phyloP scores from a whole-genome alignment of 768 basidiomycete genomes.

The Coprinellus micaceus region DNA sequence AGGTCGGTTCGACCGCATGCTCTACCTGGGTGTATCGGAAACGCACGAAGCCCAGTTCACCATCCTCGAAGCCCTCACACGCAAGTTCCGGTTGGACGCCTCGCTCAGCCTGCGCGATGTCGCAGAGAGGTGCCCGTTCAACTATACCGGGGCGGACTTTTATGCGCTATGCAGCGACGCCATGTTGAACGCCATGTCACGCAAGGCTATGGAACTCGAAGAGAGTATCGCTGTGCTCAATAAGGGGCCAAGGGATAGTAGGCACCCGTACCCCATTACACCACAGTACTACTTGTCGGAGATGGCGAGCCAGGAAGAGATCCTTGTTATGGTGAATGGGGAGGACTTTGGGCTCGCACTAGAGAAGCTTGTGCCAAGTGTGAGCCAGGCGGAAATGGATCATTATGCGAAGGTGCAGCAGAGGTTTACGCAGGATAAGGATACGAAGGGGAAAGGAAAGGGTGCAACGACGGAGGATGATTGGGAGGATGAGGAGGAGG shows the following conservation, averaged over 20 bases:
- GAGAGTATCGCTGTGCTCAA: slow-evolving; percentile 61
- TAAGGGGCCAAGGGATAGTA: slow-evolving; percentile 30
- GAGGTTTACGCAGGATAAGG: slow-evolving; percentile 49
- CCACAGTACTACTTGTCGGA: slow-evolving; percentile 86
- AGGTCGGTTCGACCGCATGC: slow-evolving; percentile 92
- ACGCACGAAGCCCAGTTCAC: slow-evolving; percentile 81
- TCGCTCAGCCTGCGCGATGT: slow-evolving; percentile 58
- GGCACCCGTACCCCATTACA: slow-evolving; percentile 66
- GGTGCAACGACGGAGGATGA: too few species aligned
- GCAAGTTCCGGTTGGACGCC: slow-evolving; percentile 84
- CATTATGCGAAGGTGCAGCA: slow-evolving; percentile 75
- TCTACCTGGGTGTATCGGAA: slow-evolving; percentile 91
- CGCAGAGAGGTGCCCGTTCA: slow-evolving; percentile 79
- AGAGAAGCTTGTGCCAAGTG: slow-evolving; percentile 67
- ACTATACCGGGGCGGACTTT: slow-evolving; percentile 96
- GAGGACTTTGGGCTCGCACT: slow-evolving; percentile 79
- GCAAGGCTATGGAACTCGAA: slow-evolving; percentile 80
- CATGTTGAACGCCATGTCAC: slow-evolving; percentile 90
- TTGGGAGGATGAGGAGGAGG: too few species aligned
- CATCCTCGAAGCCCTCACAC: slow-evolving; percentile 85
- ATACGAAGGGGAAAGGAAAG: too few species aligned
- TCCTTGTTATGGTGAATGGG: slow-evolving; percentile 68
- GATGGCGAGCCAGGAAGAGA: slow-evolving; percentile 65
- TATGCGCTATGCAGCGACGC: slow-evolving; percentile 98
- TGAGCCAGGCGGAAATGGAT: slow-evolving; percentile 81